Conservation (phyloP, 164 flowering plant species). For the Magnolia kwangsiensis region DNA sequence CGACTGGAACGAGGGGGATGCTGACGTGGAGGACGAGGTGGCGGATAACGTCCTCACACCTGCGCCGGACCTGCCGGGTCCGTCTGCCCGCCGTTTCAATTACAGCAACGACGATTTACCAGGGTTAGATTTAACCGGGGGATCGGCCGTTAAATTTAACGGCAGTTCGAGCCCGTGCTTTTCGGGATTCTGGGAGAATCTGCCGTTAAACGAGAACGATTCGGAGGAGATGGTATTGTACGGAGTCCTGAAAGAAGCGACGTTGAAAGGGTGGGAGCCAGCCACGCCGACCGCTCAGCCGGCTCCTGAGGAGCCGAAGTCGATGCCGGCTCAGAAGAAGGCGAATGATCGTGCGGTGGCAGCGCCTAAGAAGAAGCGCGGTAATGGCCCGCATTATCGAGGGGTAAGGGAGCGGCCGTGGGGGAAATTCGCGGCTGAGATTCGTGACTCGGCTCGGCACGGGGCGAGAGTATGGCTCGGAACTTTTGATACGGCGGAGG, state of each 20-base stretch:
- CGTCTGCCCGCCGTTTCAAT: not conserved
- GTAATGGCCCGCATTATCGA: conserved; percentile 16
- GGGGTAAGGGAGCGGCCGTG: conserved; percentile 31
- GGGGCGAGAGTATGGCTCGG: conserved; percentile 26
- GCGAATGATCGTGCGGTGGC: too few species aligned
- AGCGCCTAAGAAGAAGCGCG: conserved; percentile 9
- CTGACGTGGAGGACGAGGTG: not conserved
- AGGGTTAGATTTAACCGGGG: conserved; percentile 12
- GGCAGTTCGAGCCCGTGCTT: conserved; percentile 15
- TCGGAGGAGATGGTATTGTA: conserved; percentile 24
- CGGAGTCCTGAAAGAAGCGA: conserved; percentile 23
- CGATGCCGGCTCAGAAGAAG: not conserved
- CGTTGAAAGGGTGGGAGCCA: conserved; percentile 16
- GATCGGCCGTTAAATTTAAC: not conserved
- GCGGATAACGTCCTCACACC: not conserved
- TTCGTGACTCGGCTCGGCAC: conserved; percentile 28
- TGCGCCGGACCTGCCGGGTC: not conserved
- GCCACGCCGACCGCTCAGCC: not conserved
- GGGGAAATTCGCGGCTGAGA: conserved; percentile 30
- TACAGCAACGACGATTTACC: not conserved
- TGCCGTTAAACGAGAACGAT: conserved; percentile 28
- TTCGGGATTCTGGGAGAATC: conserved; percentile 18
- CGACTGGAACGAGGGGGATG: not conserved
- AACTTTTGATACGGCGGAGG: conserved; percentile 21
- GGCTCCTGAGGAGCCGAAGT: too few species aligned